Base-by-base conservation (phyloP, 2,329 filamentous ascomycete genomes). In the Leptographium flavum region DNA sequence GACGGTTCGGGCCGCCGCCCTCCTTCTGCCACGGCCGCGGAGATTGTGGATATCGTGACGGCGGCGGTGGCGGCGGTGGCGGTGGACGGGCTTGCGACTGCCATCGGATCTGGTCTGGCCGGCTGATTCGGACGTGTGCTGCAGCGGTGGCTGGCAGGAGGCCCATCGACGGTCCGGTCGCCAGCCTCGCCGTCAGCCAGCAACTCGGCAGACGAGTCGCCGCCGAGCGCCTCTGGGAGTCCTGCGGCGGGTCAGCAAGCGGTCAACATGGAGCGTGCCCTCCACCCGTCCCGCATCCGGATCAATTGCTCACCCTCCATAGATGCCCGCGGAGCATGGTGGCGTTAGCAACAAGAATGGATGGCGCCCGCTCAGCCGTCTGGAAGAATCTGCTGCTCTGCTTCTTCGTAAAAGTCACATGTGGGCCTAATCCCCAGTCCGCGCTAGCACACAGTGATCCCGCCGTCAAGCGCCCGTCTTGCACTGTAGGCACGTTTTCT, bases 321-420 rank as follows among this genome's bases (percentile, higher is more conserved):
- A 47, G 33, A n/a, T 41, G 43, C 32, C 45, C 32, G 21, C 45
- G 36, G 42, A 51, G 39, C 49, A 51, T 51, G 42, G 37, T 45
- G 46, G 36, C 33, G 32, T 38, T 31, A 40, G 13, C 27, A 25
- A 42, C 30, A 17, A 14, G 28, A 31, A 13, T 21, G 13, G 14
- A 22, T n/a, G 15, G n/a, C 15, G 15, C 22, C 15, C 17, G 23
- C 23, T n/a, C 37, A 19, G 23, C 28, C 25, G 15, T 23, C 19
- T 9, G 33, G 23, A 39, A 39, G 25, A 39, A 25, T 37, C 35
- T 37, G 35, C 35, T 23, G 8, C 33, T 36, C 9, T 36, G 30
- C 30, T 10, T 14, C 30, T 32, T 14, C 2, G 15, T 7, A 11
- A 28, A 28, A 32, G 11, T 21, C 17, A 11, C 17, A 33, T 10